Conservation (phyloP, 257 asterid species). For the Marsdenia floribunda region DNA sequence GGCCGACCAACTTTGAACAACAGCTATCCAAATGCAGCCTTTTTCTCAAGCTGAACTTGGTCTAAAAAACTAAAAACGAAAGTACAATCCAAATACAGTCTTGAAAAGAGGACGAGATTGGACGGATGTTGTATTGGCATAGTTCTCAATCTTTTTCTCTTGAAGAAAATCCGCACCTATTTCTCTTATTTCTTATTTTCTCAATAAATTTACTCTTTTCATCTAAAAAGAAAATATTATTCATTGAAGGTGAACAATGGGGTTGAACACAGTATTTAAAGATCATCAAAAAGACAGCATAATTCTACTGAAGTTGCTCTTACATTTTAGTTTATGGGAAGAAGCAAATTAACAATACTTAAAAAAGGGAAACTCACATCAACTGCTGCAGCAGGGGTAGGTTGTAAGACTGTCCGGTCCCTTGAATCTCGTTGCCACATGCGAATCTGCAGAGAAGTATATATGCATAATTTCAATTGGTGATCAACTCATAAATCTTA, state of each 20-base stretch:
- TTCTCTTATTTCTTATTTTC: neutral
- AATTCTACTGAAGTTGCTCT: neutral
- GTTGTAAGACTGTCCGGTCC: constrained; percentile 89
- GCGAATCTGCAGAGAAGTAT: constrained; percentile 55
- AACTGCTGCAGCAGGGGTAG: constrained; percentile 93
- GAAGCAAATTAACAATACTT: constrained; percentile 2
- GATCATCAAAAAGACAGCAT: neutral
- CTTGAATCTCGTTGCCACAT: constrained; percentile 94
- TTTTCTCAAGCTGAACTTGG: too few species aligned
- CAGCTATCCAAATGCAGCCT: too few species aligned
- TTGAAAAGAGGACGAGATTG: too few species aligned
- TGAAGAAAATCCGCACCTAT: neutral
- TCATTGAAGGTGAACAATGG: neutral
- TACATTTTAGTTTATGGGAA: neutral
- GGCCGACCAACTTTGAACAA: too few species aligned
- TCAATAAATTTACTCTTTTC: neutral
- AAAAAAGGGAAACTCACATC: constrained; percentile 56
- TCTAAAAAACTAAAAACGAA: too few species aligned
- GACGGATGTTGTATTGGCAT: neutral
- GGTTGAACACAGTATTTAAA: neutral
- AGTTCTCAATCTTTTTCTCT: neutral
- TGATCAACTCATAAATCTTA: neutral
- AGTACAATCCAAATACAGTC: too few species aligned
- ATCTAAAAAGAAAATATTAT: neutral
- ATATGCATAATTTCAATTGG: neutral